Base-by-base conservation (phyloP, 352 stramenopile genomes). In the Saprolegnia diclina region DNA sequence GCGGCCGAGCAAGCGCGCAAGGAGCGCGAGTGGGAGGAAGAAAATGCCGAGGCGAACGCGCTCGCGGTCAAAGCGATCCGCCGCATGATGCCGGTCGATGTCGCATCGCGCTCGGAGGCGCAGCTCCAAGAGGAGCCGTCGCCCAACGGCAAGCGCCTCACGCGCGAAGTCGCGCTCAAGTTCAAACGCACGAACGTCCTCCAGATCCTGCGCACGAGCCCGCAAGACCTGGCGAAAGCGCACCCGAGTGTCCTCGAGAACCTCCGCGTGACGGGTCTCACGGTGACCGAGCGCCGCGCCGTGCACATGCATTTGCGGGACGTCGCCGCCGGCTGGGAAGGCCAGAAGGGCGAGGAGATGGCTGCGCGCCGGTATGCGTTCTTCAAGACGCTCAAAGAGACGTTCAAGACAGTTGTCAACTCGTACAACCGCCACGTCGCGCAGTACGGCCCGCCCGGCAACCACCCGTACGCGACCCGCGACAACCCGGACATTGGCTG, bases 181-280 rank as follows among this genome's bases (percentile, higher is more conserved):
- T 97, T 90, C 67, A 97, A 97, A 74, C 83, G 91, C 73, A 96
- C 88, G 26, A 97, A 97, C 74, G 85, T 97, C 1, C 72, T 97
- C 0, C 88, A 97, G 75, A 73, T 97, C 52, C 73, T 97, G 42
- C 88, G 91, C 62, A 81, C 91, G 77, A 81, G 95, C 53, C 91
- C 91, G 5, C 77, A 79, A 64, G 88, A 96, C 62, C 94, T 97
- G 71, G 83, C 82, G 29, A 85, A 89, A 73, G 95, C 90, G 57
- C 89, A 97, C 67, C 91, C 91, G 7, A 94, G 89, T 22, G 81
- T 93, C 53, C 76, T 97, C 24, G 91, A 97, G 67, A 96, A 96
- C 66, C 75, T 97, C 29, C 88, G 91, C 77, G 87, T 97, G 37
- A 96, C 89, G 5, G 90, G 91, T 83, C 75, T 97, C 16, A 89